Conservation (phyloP, 176 grass and related monocot genomes). For the bread wheat (Triticum aestivum) region DNA sequence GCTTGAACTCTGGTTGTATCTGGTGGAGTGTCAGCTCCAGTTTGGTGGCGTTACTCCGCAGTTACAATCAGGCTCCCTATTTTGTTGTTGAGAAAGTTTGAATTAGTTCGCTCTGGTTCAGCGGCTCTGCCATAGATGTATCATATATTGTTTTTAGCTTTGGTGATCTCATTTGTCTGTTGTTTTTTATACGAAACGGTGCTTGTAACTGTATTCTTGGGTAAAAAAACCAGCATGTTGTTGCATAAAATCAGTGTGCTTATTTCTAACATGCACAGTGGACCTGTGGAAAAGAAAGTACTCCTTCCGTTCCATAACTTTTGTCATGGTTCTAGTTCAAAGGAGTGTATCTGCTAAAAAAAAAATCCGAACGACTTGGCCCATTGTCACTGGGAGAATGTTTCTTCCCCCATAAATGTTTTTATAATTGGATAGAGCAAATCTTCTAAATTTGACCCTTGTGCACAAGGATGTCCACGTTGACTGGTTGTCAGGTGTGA, state of each 20-base stretch:
- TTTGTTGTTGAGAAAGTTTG: constrained; percentile 2
- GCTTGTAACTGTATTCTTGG: neutral
- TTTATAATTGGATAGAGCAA: neutral
- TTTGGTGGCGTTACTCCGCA: neutral
- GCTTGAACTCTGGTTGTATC: constrained; percentile 38
- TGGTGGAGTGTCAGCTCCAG: neutral
- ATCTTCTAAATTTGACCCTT: neutral
- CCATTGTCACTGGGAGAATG: neutral
- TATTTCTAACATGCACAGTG: neutral
- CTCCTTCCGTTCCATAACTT: too few relatives aligned
- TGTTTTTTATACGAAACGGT: neutral
- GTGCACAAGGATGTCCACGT: neutral
- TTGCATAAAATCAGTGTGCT: neutral
- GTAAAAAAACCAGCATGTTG: neutral
- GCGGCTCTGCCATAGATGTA: constrained; percentile 4
- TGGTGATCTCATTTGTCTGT: neutral
- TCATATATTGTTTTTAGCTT: constrained; percentile 13
- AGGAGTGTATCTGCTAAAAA: neutral
- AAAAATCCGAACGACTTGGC: neutral
- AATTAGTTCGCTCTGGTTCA: neutral
- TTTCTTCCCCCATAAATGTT: neutral
- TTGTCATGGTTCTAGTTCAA: too few relatives aligned
- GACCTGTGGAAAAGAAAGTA: neutral
- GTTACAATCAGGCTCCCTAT: neutral
- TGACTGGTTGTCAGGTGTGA: neutral